Evolutionary conservation across 108 stramenopile genomes (phyloP), one percentile per base, ranked within the genome.

Genomic region (Aurantiochytrium sp.): DNA sequence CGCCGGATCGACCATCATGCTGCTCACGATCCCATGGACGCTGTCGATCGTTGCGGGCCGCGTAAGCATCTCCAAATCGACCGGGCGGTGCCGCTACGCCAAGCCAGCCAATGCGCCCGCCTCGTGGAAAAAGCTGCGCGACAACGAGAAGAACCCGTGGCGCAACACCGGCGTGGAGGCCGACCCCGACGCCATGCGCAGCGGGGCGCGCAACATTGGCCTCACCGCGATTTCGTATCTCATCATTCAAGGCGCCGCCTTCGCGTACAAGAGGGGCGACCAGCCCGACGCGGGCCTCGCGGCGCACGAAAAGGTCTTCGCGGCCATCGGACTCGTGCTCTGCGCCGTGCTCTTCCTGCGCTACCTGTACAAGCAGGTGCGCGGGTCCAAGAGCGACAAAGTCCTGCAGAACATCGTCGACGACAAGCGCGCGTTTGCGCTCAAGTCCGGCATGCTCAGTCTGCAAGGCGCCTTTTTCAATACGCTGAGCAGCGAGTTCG

Each of bases 1-100:
- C 81, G 98, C 98, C 0, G 98, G 97, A 34, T 95, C 94, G 31
- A 99, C 97, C 37, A 97, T 98, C 81, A 97, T 99, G 97, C 94
- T 99, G 65, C 87, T 99, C 87, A 99, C 97, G 12, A 92, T 99
- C 3, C 97, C 98, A 12, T 97, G 95, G 95, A 93, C 91, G 39
- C 88, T 99, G 27, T 92, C 95, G 54, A 91, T 96, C 2, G 91
- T 91, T n/a, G 93, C 87, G 5, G 98, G 98, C 21, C 93, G 97
- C n/a, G 97, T 99, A 4, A 94, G 98, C 91, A 91, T 98, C 54
- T 34, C 55, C 68, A 68, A 68, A 34, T 8, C 85, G 89, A 50
- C 34, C 22, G 85, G 85, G 4, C n/a, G 27, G 19, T 81, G 73
- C 55, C 86, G 89, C 37, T 91, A 91, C 85, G 89, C 90, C 68